Base-by-base conservation (phyloP, 495 filamentous ascomycete species). In the Hypoxylon crocopeplum region DNA sequence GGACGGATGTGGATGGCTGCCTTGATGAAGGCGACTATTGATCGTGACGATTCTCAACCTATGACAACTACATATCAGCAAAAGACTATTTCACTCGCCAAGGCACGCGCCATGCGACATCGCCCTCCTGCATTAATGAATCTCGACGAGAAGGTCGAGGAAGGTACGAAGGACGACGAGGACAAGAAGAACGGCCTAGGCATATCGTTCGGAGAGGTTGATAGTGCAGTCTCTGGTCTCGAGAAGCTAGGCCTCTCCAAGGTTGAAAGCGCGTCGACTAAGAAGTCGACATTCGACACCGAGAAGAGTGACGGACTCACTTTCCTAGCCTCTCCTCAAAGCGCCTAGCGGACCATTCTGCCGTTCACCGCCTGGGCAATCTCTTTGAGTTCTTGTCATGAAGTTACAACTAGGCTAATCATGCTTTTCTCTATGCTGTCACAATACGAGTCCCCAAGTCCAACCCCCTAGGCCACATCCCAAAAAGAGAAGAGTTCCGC, bases 1-100 rank as follows among this genome's bases (percentile, higher is more conserved):
- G 95, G 94, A 12, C 86, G 95, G 13, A 75, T 92, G 33, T 99
- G 95, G 95, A 99, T 99, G 95, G 95, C 91, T 3, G 95, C 95
- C 8, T 77, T 99, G 55, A 95, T 98, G 91, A 99, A 98, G 75
- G 95, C 95, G 2, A 99, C 95, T 4, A 99, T 99, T 61, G 95
- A 98, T 61, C 88, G 93, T 52, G 94, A 99, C 64, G 85, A 93
- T 62, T 80, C 83, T 6, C 80, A 87, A 53, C 80, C 84, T 1
- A 85, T 95, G 47, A 90, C 88, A 27, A 92, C 88, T 0, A 94
- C 92, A n/a, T 98, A 97, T 75, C 90, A 93, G 66, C 92, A 92
- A 65, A 91, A 93, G 74, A 97, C 93, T 0, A 93, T 97, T 41
- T 91, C 88, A 42, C 82, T 97, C 8, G 86, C 86, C 32, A 93